Base-by-base conservation (phyloP, 805 yeast species). In the Cyberlindnera mrakii region DNA sequence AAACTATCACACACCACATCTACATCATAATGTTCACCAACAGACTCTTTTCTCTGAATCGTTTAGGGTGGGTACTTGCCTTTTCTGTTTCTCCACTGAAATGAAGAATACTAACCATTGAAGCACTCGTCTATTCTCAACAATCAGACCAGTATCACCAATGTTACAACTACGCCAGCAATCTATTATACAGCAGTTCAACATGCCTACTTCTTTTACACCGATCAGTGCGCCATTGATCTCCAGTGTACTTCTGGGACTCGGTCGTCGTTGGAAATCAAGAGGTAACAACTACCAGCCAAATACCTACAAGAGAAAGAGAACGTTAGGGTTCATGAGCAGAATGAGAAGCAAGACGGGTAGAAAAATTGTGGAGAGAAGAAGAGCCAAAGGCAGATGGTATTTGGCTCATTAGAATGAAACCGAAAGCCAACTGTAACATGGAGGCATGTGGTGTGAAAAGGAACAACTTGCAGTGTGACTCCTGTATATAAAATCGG, bases 201-300 rank as follows among this genome's bases (percentile, higher is more conserved):
- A 10, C 19, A 20, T 57, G 29, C 58, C 65, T 35, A 50, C 51
- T 8, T 42, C 43, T 34, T 40, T 47, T 33, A 37, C 49, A 40
- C 43, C 47, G 40, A 42, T 51, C 16, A 42, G 52, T 43, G 39
- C 37, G 3, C 45, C 53, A 33, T 10, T 32, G 17, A 30, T 32
- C 11, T 52, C 59, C 10, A 53, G 59, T 47, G 57, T 56, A 43
- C 20, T 39, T 10, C 19, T 15, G 23, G n/a, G 14, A 9, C 30
- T 37, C 7, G 41, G 41, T 18, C 67, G 70, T 50, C 71, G 96
- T 72, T 82, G 90, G 84, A 82, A 87, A 61, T 72, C 91, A 32
- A 80, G 96, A 67, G 98, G 99, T 65, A 85, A 87, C 68, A 87
- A 96, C 16, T 91, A 84, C 66, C 97, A 91, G 66, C 99, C 99